These are phyloP conservation scores for Chytriomyces hyalinus DNA, from an alignment of 192 early-diverging fungal species.

Conservation along the genomic window DNA sequence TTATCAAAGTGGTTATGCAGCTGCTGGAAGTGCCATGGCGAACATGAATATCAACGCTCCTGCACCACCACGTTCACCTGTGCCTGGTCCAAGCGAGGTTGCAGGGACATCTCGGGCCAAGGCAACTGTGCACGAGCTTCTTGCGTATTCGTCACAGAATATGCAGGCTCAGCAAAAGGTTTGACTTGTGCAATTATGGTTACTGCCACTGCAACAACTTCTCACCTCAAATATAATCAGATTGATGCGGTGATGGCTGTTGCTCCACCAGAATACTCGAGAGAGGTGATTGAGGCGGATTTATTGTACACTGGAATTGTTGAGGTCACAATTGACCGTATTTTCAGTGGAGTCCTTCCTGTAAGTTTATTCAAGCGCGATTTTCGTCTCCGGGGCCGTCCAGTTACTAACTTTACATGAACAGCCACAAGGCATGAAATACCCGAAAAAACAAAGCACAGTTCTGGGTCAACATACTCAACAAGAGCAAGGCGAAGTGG, in stretches of 20 bases:
- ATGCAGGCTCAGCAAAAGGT: neutral
- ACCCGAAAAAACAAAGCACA: neutral
- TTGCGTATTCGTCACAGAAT: neutral
- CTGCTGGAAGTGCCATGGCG: too few species aligned
- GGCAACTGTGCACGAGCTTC: neutral
- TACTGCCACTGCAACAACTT: too few species aligned
- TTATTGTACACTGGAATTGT: slow-evolving; percentile 36
- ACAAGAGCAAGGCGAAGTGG: too few species aligned
- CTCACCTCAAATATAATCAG: neutral
- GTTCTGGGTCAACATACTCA: too few species aligned
- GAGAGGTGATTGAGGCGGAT: slow-evolving; percentile 30
- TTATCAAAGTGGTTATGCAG: too few species aligned
- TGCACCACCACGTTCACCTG: too few species aligned
- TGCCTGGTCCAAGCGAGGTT: too few species aligned
- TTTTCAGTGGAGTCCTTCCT: slow-evolving; percentile 13
- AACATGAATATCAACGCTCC: too few species aligned
- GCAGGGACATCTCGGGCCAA: too few species aligned
- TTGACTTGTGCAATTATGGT: too few species aligned
- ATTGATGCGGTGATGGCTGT: slow-evolving; percentile 24
- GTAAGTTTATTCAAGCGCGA: neutral
- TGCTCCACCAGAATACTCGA: slow-evolving; percentile 15
- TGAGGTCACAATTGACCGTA: slow-evolving; percentile 33
- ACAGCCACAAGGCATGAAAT: neutral
- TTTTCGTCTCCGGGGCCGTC: too few species aligned
- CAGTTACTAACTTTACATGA: neutral